These are phyloP conservation scores for Saraca asoca DNA, from an alignment of 331 rosid genomes.

Conservation along the genomic window DNA sequence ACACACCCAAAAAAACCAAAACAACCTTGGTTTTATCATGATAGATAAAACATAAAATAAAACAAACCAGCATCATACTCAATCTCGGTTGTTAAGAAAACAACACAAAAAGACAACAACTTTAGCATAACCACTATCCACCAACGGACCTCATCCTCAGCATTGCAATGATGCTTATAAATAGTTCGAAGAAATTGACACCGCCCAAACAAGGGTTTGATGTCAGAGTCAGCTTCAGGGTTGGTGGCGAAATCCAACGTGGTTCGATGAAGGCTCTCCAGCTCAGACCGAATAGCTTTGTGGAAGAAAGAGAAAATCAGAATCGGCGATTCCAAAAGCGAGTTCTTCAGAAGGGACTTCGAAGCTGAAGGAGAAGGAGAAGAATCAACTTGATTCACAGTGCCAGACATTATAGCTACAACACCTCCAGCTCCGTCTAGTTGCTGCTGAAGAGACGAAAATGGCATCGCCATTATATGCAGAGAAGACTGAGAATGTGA, in stretches of 20 bases:
- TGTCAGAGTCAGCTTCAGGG: conserved; percentile 1
- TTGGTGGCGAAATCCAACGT: conserved; percentile 30
- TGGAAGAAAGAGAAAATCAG: conserved; percentile 40
- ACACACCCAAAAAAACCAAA: too few species aligned
- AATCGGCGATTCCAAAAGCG: conserved; percentile 34
- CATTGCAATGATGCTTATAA: conserved; percentile 40
- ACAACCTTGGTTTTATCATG: too few species aligned
- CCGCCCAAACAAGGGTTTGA: conserved; percentile 38
- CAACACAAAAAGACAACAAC: neutral
- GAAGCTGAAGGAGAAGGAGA: conserved; percentile 25
- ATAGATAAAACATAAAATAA: too few species aligned
- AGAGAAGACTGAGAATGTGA: neutral
- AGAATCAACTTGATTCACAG: conserved; percentile 37
- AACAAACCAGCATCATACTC: too few species aligned
- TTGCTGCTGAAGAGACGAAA: conserved; percentile 9
- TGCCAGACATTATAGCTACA: conserved; percentile 50
- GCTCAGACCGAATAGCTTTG: conserved; percentile 39
- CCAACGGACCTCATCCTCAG: conserved; percentile 37
- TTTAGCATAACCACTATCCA: neutral
- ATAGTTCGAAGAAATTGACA: conserved; percentile 33
- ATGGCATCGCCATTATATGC: conserved; percentile 45
- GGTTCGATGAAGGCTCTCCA: conserved; percentile 31
- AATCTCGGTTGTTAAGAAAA: neutral
- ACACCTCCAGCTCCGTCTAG: conserved; percentile 42
- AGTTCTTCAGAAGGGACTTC: conserved; percentile 27